A percentile compares a stretch with the other conserved stretches of the same genome.
Evolutionary conservation across 2,329 filamentous ascomycete species (phyloP).

Genomic region (Ceratocystis lukuohia): DNA sequence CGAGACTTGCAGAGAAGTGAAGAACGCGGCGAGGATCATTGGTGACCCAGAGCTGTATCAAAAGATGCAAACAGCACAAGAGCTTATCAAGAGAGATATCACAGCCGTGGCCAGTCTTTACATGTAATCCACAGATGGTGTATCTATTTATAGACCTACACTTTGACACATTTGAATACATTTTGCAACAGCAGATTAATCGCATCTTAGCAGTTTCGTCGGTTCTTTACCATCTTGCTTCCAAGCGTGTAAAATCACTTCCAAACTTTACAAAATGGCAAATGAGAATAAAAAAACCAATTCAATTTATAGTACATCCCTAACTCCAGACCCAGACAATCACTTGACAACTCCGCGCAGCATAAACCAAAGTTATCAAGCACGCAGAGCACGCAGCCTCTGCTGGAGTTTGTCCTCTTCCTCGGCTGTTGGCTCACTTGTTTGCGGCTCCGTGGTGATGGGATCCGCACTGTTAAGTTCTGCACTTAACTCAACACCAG

Average conservation of each 20-base stretch:
- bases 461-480: conserved; percentile 51
- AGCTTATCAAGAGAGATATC: conserved; percentile 93
- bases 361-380: conserved; percentile 26
- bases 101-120: conserved; percentile 81
- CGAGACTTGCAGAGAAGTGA: conserved; percentile 93
- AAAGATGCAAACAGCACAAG: conserved; percentile 96
- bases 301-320: background rate
- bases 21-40: conserved; percentile 90
- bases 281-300: background rate
- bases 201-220: too few species aligned
- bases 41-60: conserved; percentile 84
- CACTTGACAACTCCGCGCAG: conserved; percentile 1
- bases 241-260: too few species aligned
- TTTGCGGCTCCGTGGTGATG: conserved; percentile 44
- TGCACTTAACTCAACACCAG: conserved; percentile 65
- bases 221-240: too few species aligned
- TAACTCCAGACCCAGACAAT: background rate
- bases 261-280: background rate
- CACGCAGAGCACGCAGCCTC: conserved; percentile 42
- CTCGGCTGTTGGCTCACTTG: conserved; percentile 57
- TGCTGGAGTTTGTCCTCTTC: conserved; percentile 64
- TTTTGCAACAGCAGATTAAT: too few species aligned
- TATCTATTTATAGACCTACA: background rate
- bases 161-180: too few species aligned
- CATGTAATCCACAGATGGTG: conserved; percentile 41